These are phyloP conservation scores for Rhizophagus clarus DNA, from an alignment of 192 early-diverging fungal species.

Conservation along the genomic window DNA sequence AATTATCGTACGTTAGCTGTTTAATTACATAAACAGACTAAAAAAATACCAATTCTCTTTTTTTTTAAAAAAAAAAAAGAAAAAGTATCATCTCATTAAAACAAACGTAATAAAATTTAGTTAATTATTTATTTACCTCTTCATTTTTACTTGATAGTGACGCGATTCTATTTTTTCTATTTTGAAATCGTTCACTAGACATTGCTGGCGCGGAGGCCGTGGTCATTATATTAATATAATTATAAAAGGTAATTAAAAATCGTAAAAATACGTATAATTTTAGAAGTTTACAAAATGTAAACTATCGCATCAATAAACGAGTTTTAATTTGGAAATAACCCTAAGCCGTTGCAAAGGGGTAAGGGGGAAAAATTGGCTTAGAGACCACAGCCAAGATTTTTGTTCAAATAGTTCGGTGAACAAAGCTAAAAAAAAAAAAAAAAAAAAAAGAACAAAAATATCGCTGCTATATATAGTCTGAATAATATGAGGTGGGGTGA, in stretches of 20 bases:
- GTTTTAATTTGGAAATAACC: background rate
- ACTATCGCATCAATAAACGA: background rate
- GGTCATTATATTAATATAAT: slow-evolving; percentile 23
- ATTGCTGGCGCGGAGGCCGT: slow-evolving; percentile 23
- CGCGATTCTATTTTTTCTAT: slow-evolving; percentile 23
- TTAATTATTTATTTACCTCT: slow-evolving; percentile 19
- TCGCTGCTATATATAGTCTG: background rate
- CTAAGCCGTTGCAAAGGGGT: background rate
- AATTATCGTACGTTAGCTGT: background rate
- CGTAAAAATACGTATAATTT: background rate
- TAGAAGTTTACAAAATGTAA: background rate
- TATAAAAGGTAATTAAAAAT: background rate
- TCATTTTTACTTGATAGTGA: slow-evolving; percentile 29
- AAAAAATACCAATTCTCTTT: background rate
- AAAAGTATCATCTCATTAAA: background rate
- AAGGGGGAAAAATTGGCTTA: background rate
- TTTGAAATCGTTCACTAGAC: slow-evolving; percentile 27
- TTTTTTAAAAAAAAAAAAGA: slow-evolving; percentile 3
- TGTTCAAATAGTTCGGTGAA: background rate
- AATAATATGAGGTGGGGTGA: background rate
- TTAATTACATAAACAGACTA: background rate
- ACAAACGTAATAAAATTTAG: background rate
- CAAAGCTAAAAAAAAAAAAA: background rate
- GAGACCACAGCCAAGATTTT: slow-evolving; percentile 11
- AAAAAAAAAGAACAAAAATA: background rate